Base-by-base conservation (phyloP, 2,329 filamentous ascomycete species). In the Pseudogymnoascus sp. region DNA sequence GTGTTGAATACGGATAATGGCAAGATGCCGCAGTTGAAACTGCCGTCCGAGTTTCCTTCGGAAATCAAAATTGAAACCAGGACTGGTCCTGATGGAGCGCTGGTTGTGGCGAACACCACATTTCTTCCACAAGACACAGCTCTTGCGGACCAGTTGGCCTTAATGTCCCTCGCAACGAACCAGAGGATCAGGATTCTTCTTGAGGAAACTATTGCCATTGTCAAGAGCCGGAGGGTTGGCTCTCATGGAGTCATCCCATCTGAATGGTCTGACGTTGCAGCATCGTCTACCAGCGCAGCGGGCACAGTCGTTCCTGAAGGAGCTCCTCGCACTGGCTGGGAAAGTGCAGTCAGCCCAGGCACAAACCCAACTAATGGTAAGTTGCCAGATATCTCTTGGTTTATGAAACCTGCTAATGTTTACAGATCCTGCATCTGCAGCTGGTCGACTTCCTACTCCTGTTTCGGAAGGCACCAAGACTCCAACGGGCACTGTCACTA, bases 111-210 rank as follows among this genome's bases (percentile, higher is more conserved):
- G 1, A 82, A 80, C 12, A 87, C 87, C 1, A 85, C 85, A 18
- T 91, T 89, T 62, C 84, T 96, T 38, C 84, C 95, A 0, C 86
- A 88, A 37, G 89, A 92, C 46, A 85, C 90, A 1, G 86, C 84
- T 62, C 79, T 96, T 36, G 88, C 89, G 12, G 92, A 96, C 65
- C 89, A 97, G 68, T 77, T 97, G 49, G 89, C 90, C 25, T 80
- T 97, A 14, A 74, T 97, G 64, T 95, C 91, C 5, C 82, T 97
- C 63, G 90, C 90, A 16, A 87, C 91, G 8, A 91, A 93, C 72
- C 89, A 96, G 69, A 84, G 91, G 28, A 69, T 97, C 38, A 83
- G 90, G 62, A 84, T 86, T 11, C 76, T 97, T 31, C 72, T 97
- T 3, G 89, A 93, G 71, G 92, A 96, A 69, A 87, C 91, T 9